These are phyloP conservation scores for Lophiotrema nucula DNA, from an alignment of 495 filamentous ascomycete species.

Conservation along the genomic window DNA sequence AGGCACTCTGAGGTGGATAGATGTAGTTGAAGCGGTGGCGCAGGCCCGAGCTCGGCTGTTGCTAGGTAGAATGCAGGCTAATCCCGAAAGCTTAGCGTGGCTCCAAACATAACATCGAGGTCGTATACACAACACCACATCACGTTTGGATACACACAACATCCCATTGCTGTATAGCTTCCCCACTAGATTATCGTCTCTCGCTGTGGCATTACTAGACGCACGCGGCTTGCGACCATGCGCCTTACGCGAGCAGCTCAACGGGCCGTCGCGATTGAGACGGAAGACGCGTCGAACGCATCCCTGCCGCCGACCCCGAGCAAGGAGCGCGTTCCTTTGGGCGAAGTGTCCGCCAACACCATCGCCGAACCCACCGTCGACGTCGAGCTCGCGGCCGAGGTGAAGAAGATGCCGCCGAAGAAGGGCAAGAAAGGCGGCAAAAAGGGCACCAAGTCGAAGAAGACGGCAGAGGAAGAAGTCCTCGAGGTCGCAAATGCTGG, in stretches of 20 bases:
- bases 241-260: constrained; percentile 34
- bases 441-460: constrained; percentile 24
- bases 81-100: too few relatives aligned
- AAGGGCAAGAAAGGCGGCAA: constrained; percentile 30
- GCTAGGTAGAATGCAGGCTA: too few relatives aligned
- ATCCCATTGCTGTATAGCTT: too few relatives aligned
- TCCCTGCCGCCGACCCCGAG: neutral
- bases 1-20: too few relatives aligned
- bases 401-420: constrained; percentile 27
- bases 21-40: too few relatives aligned
- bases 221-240: too few relatives aligned
- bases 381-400: constrained; percentile 7
- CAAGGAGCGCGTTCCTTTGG: constrained; percentile 31
- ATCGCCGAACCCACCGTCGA: neutral
- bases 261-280: constrained; percentile 22
- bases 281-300: constrained; percentile 25
- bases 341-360: constrained; percentile 32
- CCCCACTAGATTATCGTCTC: too few relatives aligned
- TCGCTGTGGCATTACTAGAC: too few relatives aligned
- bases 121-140: too few relatives aligned
- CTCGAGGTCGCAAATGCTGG: constrained; percentile 2
- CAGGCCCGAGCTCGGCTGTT: too few relatives aligned
- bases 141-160: too few relatives aligned
- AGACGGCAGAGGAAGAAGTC: constrained; percentile 13
- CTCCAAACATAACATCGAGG: too few relatives aligned